Evolutionary conservation across 2,329 filamentous ascomycete genomes (phyloP).

Genomic region (Geosmithia putterillii): DNA sequence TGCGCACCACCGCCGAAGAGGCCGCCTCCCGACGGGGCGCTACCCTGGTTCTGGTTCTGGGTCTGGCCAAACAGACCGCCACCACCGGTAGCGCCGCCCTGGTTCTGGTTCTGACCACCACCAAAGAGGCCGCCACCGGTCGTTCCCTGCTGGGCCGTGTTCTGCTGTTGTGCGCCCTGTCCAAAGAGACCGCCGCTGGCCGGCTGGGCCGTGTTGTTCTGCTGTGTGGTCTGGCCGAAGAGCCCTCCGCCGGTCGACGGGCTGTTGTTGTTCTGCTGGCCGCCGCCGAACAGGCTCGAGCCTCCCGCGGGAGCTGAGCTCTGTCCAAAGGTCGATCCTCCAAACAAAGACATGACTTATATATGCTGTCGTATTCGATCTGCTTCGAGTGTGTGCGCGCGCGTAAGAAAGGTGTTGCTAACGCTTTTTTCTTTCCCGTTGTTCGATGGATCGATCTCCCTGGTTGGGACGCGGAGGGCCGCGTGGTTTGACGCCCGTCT

Average conservation of each 20-base stretch:
- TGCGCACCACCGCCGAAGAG: conserved; percentile 15
- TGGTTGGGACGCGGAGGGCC: no score
- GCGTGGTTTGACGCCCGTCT: no score
- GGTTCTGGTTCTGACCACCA: conserved; percentile 1
- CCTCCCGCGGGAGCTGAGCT: conserved; percentile 4
- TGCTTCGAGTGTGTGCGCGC: no score
- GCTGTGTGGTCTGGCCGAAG: conserved; percentile 6
- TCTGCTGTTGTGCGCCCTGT: conserved; percentile 2
- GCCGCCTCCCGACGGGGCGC: conserved; percentile 14
- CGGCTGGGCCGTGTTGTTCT: conserved; percentile 1
- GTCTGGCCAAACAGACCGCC: conserved; percentile 6
- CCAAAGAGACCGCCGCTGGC: conserved; percentile 2
- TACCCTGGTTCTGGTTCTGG: conserved; percentile 5
- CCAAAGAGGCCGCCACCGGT: conserved; percentile 7
- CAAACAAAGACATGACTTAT: conserved; percentile 19
- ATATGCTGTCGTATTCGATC: neutral
- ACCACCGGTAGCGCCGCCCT: conserved; percentile 1
- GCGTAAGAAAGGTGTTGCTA: no score
- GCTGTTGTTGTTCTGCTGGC: neutral
- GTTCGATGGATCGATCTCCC: no score
- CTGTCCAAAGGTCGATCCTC: conserved; percentile 1
- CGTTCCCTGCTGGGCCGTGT: neutral
- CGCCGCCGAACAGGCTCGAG: conserved; percentile 4
- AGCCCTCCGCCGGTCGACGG: neutral
- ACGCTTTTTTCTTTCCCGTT: no score